These are phyloP conservation scores for Candida frijolesensis DNA, from an alignment of 1,139 yeast species.

Conservation along the genomic window DNA sequence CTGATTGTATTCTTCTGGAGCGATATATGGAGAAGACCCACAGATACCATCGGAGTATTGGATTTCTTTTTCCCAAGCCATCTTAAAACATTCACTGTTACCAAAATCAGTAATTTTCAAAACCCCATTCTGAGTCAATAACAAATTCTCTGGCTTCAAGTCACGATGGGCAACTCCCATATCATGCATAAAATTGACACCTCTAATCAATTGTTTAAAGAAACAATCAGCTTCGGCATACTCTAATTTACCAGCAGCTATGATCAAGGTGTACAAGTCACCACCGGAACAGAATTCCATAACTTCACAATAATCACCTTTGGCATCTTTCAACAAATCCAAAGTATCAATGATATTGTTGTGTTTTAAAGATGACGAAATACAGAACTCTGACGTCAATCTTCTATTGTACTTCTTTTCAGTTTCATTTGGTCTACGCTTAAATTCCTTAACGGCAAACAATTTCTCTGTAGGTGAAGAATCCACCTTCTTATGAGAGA, in stretches of 20 bases:
- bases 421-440: conserved; percentile 41
- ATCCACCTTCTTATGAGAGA: conserved; percentile 43
- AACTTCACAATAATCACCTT: conserved; percentile 92
- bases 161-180: conserved; percentile 98
- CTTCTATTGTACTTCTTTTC: conserved; percentile 49
- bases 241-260: conserved; percentile 82
- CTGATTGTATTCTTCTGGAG: conserved; percentile 87
- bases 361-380: conserved; percentile 50
- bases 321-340: conserved; percentile 85
- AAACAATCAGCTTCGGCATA: conserved; percentile 92
- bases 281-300: conserved; percentile 98
- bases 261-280: conserved; percentile 82
- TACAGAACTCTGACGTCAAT: conserved; percentile 50
- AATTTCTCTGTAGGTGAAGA: conserved; percentile 27
- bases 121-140: conserved; percentile 77
- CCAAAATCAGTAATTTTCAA: conserved; percentile 95
- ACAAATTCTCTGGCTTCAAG: conserved; percentile 88
- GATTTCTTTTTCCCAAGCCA: conserved; percentile 94
- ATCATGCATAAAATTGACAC: conserved; percentile 93
- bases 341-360: conserved; percentile 74
- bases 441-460: conserved; percentile 53
- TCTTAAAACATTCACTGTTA: conserved; percentile 89
- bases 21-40: conserved; percentile 91
- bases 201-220: conserved; percentile 87
- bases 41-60: conserved; percentile 84